Conservation (phyloP, 2,329 filamentous ascomycete genomes). For the Calonectria henricotiae region DNA sequence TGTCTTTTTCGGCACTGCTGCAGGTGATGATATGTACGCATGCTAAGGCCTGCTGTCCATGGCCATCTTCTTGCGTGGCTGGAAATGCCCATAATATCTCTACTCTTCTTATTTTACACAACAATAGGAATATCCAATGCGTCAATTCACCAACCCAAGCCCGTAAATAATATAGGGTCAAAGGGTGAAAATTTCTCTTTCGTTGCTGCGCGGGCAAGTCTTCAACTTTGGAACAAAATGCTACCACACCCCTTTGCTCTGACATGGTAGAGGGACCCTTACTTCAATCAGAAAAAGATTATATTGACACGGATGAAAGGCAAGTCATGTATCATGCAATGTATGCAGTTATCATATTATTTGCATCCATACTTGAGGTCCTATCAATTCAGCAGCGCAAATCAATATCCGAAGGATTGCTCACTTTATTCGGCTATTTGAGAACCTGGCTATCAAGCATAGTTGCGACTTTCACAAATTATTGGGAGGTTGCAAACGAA, state of each 20-base stretch:
- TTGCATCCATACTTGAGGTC: not conserved
- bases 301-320: not conserved
- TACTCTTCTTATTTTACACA: not conserved
- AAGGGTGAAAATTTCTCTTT: not conserved
- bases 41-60: not conserved
- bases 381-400: not conserved
- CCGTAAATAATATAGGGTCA: not conserved
- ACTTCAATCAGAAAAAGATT: too few relatives aligned
- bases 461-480: slow-evolving; percentile 6
- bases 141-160: not conserved
- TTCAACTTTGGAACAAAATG: not conserved
- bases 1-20: not conserved
- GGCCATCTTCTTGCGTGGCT: not conserved
- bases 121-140: not conserved
- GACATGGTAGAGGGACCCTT: not conserved
- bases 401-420: not conserved
- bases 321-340: slow-evolving; percentile 5
- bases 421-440: not conserved
- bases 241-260: not conserved
- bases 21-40: not conserved
- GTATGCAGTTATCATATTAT: not conserved
- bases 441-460: not conserved
- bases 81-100: not conserved
- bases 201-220: not conserved
- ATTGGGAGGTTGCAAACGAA: slow-evolving; percentile 1